Base-by-base conservation (phyloP, 768 basidiomycete genomes). In the Boletales sp. region DNA sequence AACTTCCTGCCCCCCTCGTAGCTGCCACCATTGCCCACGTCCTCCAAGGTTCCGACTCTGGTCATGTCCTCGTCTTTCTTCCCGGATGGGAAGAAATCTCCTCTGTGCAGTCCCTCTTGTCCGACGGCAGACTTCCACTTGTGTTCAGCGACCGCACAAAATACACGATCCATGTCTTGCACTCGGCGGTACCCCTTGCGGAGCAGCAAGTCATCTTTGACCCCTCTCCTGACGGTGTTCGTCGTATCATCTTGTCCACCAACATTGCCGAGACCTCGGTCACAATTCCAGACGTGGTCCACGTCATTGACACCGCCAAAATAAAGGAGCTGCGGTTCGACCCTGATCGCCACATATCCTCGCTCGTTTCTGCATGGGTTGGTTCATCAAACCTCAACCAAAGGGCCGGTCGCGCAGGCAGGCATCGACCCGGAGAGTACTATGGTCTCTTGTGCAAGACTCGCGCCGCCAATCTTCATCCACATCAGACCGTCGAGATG, bases 221-320 rank as follows among this genome's bases (percentile, higher is more conserved):
- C 18, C 87, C 91, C 1, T 87, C 93, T 8, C 77, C 83, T 0
- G 53, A 64, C 3, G 91, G 91, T 10, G 76, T 91, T 17, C 84
- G 94, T 48, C 83, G 94, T 21, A 77, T 98, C 61, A 95, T 98
- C 57, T 75, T 97, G 42, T 82, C 94, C 5, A 98, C 94, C 35
- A 96, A 96, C 65, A 93, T 96, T 40, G 94, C 94, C 12, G 94
- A 97, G 70, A 94, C 94, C 4, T 94, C 91, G 5, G 78, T 96
- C 57, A 97, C 94, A 5, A 95, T 97, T 57, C 93, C 93, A 1
- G 90, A 95, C 57, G 90, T 96, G 21, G 90, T 95, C 10, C 94
- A 90, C 59, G 94, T 98, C 30, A 83, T 97, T 39, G 95, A 98
- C 61, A 80, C 88, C 0, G 94, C 81, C 15, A 85, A 86, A 59